These are phyloP conservation scores for Crithidia brevicula DNA, from an alignment of 208 protist genomes.

Conservation along the genomic window DNA sequence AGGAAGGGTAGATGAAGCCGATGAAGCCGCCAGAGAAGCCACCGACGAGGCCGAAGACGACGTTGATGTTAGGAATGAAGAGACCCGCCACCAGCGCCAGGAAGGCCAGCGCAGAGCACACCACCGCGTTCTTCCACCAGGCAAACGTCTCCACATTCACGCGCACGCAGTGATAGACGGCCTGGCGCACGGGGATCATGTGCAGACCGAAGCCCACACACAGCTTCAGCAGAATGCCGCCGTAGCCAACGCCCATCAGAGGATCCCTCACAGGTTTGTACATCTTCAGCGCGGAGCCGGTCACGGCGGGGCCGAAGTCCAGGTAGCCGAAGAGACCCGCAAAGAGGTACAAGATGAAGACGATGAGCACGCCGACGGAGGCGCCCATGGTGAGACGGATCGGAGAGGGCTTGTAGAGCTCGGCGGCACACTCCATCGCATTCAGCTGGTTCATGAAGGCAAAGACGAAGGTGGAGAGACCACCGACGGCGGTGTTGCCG, in stretches of 20 bases:
- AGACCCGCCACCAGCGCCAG: constrained; percentile 58
- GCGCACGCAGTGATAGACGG: constrained; percentile 57
- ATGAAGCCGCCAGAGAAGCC: constrained; percentile 71
- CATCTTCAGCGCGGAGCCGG: constrained; percentile 53
- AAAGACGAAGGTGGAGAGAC: constrained; percentile 74
- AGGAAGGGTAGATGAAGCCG: constrained; percentile 73
- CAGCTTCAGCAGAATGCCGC: constrained; percentile 69
- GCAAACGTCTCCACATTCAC: constrained; percentile 42
- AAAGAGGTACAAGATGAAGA: constrained; percentile 74
- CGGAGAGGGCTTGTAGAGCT: constrained; percentile 64
- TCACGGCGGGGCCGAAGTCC: constrained; percentile 62
- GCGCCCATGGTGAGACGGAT: constrained; percentile 54
- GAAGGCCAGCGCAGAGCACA: constrained; percentile 44
- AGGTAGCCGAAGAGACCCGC: constrained; percentile 82
- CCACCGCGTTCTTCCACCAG: constrained; percentile 55
- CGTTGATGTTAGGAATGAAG: constrained; percentile 71
- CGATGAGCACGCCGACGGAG: constrained; percentile 42
- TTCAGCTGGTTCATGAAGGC: constrained; percentile 79
- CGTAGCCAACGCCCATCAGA: constrained; percentile 60
- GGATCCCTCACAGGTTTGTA: constrained; percentile 64
- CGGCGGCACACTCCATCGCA: constrained; percentile 60
- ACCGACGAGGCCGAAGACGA: constrained; percentile 79
- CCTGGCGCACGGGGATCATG: constrained; percentile 69
- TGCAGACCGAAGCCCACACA: constrained; percentile 71
- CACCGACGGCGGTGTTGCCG: constrained; percentile 55